Evolutionary conservation across 192 early-diverging fungal species (phyloP), one percentile per base, ranked within the genome.

Genomic region (Neocallimastix lanati): DNA sequence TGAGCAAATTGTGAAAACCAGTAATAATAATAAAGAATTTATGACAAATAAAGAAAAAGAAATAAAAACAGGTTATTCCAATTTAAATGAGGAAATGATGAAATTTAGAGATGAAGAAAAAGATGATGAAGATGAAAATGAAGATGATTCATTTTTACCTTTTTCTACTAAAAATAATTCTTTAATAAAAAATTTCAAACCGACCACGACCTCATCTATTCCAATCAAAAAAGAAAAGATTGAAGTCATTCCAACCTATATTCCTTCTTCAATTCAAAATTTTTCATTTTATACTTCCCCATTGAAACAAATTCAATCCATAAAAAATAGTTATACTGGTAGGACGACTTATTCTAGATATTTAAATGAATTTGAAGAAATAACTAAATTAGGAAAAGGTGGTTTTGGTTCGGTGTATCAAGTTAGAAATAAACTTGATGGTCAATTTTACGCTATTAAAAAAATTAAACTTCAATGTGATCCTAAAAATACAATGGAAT

Each of bases 361-460:
- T 67, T 25, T n/a, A 67, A 67, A 67, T 67, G 50, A 67, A 67
- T 67, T 67, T 67, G 50, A 67, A n/a, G 50, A 67, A 67, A 67
- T 67, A 0, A 67, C 50, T 4, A 2, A 67, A 67, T 67, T 67
- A 67, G 50, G 50, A n/a, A 67, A 67, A n/a, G 79, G 79, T 76
- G 85, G 86, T 12, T 87, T 86, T 78, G 86, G 86, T 28, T 76
- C 80, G 18, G 86, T 87, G 9, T 87, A 79, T 78, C 84, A 83
- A 35, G 82, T 83, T 4, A 33, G 76, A 33, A 87, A 87, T 81
- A 28, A 33, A 28, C 77, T 87, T 28, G 86, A 87, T 78, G 86
- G 86, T 29, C 85, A 86, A 67, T 80, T 84, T 78, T 87, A 87
- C 50, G 86, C 86, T 28, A 87, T 87, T 83, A 87, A 87, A 77